Evolutionary conservation across 2,329 filamentous ascomycete species (phyloP).

Genomic region (Colletotrichum acutatum): DNA sequence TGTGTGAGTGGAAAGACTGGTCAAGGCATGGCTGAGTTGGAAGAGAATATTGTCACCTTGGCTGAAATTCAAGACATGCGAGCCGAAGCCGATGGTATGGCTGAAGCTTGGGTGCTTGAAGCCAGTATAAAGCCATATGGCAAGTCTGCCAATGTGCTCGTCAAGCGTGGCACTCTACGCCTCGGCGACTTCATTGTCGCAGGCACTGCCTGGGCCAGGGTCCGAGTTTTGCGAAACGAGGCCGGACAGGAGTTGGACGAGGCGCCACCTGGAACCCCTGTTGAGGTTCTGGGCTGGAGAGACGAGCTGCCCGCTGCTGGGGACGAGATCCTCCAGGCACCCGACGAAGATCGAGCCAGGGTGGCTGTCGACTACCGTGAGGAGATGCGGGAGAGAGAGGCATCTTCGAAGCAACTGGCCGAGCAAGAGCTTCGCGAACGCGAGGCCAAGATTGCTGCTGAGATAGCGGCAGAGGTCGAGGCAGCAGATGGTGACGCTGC

Average conservation of each 20-base stretch:
- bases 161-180: slow-evolving; percentile 86
- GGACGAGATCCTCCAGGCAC: slow-evolving; percentile 86
- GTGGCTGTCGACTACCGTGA: slow-evolving; percentile 80
- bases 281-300: slow-evolving; percentile 95
- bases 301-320: slow-evolving; percentile 84
- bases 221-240: slow-evolving; percentile 88
- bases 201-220: slow-evolving; percentile 86
- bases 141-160: slow-evolving; percentile 87
- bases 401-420: slow-evolving; percentile 86
- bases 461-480: slow-evolving; percentile 48
- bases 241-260: slow-evolving; percentile 77
- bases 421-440: slow-evolving; percentile 73
- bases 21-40: slow-evolving; percentile 88
- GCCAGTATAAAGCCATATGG: slow-evolving; percentile 87
- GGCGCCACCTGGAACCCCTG: slow-evolving; percentile 87
- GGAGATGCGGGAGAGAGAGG: slow-evolving; percentile 76
- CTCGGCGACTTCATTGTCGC: slow-evolving; percentile 87
- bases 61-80: slow-evolving; percentile 92
- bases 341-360: slow-evolving; percentile 81
- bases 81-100: slow-evolving; percentile 79
- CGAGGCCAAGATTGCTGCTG: slow-evolving; percentile 56
- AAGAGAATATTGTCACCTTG: slow-evolving; percentile 88
- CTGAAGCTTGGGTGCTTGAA: slow-evolving; percentile 95
- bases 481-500: slow-evolving; percentile 50
- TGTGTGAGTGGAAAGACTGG: slow-evolving; percentile 94